Evolutionary conservation across 768 basidiomycete genomes (phyloP).

Genomic region (Mycena sanguinolenta): DNA sequence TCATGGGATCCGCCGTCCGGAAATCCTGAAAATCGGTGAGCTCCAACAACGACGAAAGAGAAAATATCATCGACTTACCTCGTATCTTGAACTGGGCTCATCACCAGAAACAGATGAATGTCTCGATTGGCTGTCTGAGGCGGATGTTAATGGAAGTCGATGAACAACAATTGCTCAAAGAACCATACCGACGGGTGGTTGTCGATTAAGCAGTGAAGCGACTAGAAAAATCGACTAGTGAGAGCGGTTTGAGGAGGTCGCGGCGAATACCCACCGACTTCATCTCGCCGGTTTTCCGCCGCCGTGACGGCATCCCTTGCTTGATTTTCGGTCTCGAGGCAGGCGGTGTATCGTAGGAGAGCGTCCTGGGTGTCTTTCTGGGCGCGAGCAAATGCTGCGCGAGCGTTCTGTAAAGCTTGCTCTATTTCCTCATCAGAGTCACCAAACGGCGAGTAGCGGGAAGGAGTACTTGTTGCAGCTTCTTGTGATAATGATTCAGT

Average conservation of each 20-base stretch:
- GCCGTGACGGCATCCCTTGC: conserved; percentile 73
- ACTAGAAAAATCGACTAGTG: conserved; percentile 49
- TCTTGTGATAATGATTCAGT: conserved; percentile 70
- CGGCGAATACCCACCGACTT: conserved; percentile 59
- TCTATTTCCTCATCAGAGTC: conserved; percentile 6
- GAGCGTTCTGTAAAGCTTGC: conserved; percentile 71
- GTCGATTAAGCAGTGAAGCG: conserved; percentile 61
- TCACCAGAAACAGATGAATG: conserved; percentile 67
- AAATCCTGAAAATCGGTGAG: conserved; percentile 46
- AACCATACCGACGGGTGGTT: conserved; percentile 50
- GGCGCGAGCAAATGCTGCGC: conserved; percentile 70
- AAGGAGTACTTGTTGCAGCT: conserved; percentile 69
- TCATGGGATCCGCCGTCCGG: conserved; percentile 56
- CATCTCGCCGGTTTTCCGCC: conserved; percentile 80
- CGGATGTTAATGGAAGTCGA: conserved; percentile 15
- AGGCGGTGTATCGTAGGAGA: conserved; percentile 76
- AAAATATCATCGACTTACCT: conserved; percentile 23
- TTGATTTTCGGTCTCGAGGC: conserved; percentile 75
- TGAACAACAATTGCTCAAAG: conserved; percentile 1
- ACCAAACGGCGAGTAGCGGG: neutral
- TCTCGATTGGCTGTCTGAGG: conserved; percentile 59
- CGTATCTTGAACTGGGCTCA: conserved; percentile 60
- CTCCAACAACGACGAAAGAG: neutral
- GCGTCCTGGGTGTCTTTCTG: conserved; percentile 82
- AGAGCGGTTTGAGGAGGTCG: conserved; percentile 24